phyloP scores from a whole-genome alignment of 306 rosid species.

The Lagenaria siceraria region DNA sequence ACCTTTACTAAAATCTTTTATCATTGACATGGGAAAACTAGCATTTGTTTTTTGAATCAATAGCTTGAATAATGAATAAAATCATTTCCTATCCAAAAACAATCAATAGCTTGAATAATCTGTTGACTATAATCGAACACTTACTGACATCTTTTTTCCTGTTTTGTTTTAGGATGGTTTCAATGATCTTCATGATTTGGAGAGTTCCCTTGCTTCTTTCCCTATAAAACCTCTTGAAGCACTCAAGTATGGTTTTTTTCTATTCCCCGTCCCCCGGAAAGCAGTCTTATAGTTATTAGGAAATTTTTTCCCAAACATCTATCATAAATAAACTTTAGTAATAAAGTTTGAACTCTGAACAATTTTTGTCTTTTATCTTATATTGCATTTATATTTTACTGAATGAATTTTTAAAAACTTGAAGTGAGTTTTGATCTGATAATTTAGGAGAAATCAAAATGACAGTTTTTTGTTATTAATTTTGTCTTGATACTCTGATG shows the following conservation, averaged over 20 bases:
- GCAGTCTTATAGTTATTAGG: not conserved
- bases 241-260: conserved; percentile 11
- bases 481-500: not conserved
- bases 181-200: conserved; percentile 63
- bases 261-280: not conserved
- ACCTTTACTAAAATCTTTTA: not conserved
- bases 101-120: not conserved
- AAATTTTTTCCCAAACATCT: not conserved
- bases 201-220: conserved; percentile 74
- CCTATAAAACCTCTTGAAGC: conserved; percentile 32
- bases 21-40: not conserved
- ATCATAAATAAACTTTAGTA: not conserved
- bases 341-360: not conserved
- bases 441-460: not conserved
- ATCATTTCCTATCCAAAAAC: too few relatives aligned
- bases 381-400: not conserved
- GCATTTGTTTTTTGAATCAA: not conserved
- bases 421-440: not conserved
- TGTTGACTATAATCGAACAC: not conserved
- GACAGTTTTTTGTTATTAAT: not conserved
- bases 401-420: not conserved
- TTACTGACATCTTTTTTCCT: not conserved
- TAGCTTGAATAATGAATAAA: not conserved
- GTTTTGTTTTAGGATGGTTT: conserved; percentile 58
- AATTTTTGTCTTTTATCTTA: not conserved